These are phyloP conservation scores for Xylaria acuta DNA, from an alignment of 495 filamentous ascomycete species.

Conservation along the genomic window DNA sequence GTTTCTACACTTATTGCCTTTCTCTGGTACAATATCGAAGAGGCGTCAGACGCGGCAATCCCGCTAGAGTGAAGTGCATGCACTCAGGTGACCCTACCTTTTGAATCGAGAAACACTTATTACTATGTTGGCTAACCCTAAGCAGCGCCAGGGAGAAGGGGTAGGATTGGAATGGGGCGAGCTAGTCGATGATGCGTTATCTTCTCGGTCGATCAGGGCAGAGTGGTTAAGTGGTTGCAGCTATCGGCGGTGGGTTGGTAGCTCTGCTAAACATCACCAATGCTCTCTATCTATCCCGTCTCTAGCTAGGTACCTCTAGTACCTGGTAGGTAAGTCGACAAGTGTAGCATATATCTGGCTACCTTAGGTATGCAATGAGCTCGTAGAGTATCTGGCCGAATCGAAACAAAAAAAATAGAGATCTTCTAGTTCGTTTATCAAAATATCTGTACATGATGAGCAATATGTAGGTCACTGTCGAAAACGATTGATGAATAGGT, in stretches of 20 bases:
- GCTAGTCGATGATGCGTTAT: slow-evolving; percentile 10
- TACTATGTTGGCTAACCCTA: background rate
- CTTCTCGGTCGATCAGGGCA: slow-evolving; percentile 22
- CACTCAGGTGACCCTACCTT: background rate
- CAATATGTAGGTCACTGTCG: background rate
- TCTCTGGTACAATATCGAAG: slow-evolving; percentile 1
- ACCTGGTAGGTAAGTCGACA: background rate
- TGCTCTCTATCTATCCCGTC: no score
- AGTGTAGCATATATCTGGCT: background rate
- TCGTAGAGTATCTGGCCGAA: background rate
- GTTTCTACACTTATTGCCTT: background rate
- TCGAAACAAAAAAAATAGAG: background rate
- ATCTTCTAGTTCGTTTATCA: background rate
- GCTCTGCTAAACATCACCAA: no score
- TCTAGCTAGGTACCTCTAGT: no score
- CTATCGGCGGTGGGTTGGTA: background rate
- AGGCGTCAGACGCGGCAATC: slow-evolving; percentile 21
- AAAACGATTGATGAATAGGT: background rate
- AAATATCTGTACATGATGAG: background rate
- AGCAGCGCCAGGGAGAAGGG: slow-evolving; percentile 1
- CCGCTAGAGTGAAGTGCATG: background rate
- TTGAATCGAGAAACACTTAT: background rate
- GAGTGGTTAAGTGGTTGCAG: slow-evolving; percentile 21
- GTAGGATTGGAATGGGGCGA: slow-evolving; percentile 6
- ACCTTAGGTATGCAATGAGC: no score